These are phyloP conservation scores for Tricholomella constricta DNA, from an alignment of 768 basidiomycete genomes.

Conservation along the genomic window DNA sequence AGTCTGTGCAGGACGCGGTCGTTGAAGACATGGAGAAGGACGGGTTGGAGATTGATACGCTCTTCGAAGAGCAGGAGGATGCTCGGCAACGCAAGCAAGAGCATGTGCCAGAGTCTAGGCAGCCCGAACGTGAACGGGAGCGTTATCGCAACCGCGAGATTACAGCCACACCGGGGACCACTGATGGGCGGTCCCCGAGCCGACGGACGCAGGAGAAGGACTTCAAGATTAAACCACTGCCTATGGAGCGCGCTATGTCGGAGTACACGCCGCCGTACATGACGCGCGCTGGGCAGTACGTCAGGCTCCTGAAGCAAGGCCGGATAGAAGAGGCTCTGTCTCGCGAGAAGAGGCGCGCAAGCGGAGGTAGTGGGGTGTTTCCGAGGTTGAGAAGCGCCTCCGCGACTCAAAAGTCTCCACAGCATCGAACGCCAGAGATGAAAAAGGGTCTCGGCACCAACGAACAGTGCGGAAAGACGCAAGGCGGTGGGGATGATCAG, in stretches of 20 bases:
- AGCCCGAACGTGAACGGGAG: not conserved
- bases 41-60: not conserved
- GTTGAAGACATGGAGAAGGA: constrained; percentile 17
- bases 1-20: constrained; percentile 20
- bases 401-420: not conserved
- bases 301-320: constrained; percentile 35
- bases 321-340: constrained; percentile 35
- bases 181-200: constrained; percentile 4
- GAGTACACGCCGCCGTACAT: constrained; percentile 30
- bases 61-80: not conserved
- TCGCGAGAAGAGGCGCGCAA: constrained; percentile 36
- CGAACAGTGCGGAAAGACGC: not conserved
- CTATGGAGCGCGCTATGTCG: constrained; percentile 17
- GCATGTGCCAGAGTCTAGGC: not conserved
- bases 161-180: not conserved
- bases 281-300: constrained; percentile 33
- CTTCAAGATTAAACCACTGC: constrained; percentile 23
- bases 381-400: constrained; percentile 4
- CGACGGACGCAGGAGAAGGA: constrained; percentile 7
- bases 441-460: not conserved
- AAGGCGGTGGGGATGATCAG: not conserved
- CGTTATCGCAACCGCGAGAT: not conserved
- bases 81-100: not conserved
- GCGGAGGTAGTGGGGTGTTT: constrained; percentile 20
- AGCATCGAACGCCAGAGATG: not conserved